These are phyloP conservation scores for Haberlea rhodopensis DNA, from an alignment of 257 asterid genomes.

Conservation along the genomic window DNA sequence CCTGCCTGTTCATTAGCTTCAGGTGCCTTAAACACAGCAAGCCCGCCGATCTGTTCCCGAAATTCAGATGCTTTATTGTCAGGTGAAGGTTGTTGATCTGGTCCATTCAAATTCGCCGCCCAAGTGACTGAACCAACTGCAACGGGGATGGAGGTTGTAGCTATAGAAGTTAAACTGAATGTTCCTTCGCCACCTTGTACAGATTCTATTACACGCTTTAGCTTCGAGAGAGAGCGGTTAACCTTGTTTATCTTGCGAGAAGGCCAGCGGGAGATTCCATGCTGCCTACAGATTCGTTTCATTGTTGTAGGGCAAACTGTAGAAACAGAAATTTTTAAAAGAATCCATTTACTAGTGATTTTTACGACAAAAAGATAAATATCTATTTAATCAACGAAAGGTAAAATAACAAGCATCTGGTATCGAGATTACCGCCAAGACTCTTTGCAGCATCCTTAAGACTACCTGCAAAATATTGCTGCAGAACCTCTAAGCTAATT, in stretches of 20 bases:
- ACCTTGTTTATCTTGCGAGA: constrained; percentile 97
- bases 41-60: constrained; percentile 47
- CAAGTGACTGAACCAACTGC: constrained; percentile 64
- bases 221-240: constrained; percentile 76
- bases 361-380: background rate
- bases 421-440: constrained; percentile 66
- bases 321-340: constrained; percentile 18
- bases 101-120: constrained; percentile 54
- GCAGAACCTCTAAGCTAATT: constrained; percentile 84
- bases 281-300: constrained; percentile 94
- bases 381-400: background rate
- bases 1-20: constrained; percentile 42
- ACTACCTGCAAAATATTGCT: constrained; percentile 86
- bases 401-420: constrained; percentile 11
- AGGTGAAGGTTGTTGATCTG: constrained; percentile 44
- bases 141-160: constrained; percentile 55
- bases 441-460: constrained; percentile 93
- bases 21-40: constrained; percentile 22
- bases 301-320: constrained; percentile 93
- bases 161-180: constrained; percentile 64
- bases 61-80: constrained; percentile 42
- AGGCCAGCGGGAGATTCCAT: constrained; percentile 95
- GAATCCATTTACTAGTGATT: constrained; percentile 8
- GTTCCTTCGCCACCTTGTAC: constrained; percentile 88
- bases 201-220: constrained; percentile 78